phyloP scores from a whole-genome alignment of 371 early-diverging fungal genomes.

The Rhizopus sp. region DNA sequence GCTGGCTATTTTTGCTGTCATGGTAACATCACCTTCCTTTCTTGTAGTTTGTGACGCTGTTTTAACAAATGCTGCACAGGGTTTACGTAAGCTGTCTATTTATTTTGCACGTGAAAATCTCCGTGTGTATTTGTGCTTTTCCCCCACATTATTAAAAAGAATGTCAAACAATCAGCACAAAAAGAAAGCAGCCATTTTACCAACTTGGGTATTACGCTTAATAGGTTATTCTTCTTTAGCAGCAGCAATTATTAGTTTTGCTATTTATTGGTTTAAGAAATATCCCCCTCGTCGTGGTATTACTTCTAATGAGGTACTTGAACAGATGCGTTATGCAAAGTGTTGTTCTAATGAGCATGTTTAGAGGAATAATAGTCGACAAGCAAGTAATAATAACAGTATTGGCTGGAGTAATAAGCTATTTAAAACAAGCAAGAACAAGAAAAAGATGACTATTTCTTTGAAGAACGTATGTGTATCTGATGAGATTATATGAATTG shows the following conservation, averaged over 20 bases:
- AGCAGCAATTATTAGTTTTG: constrained; percentile 21
- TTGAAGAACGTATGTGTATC: constrained; percentile 42
- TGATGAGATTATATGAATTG: neutral
- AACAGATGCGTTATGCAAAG: neutral
- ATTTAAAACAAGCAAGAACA: constrained; percentile 26
- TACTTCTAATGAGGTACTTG: constrained; percentile 9
- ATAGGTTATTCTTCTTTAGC: constrained; percentile 26
- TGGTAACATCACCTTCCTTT: no score
- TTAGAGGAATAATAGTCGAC: neutral
- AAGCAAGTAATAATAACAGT: neutral
- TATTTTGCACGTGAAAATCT: constrained; percentile 9
- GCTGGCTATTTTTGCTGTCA: no score
- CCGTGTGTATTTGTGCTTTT: constrained; percentile 3
- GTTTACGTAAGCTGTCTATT: neutral
- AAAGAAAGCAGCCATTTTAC: constrained; percentile 10
- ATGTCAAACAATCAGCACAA: constrained; percentile 7
- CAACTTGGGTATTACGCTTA: constrained; percentile 25
- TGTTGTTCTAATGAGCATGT: neutral
- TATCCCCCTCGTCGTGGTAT: constrained; percentile 20
- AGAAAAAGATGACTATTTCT: constrained; percentile 44
- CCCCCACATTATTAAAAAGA: constrained; percentile 9
- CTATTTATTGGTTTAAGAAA: constrained; percentile 28
- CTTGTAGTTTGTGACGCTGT: no score
- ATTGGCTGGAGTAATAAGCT: constrained; percentile 22
- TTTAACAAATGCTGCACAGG: no score